phyloP scores from a whole-genome alignment of 2,329 filamentous ascomycete species.

The Microdochium nivale region DNA sequence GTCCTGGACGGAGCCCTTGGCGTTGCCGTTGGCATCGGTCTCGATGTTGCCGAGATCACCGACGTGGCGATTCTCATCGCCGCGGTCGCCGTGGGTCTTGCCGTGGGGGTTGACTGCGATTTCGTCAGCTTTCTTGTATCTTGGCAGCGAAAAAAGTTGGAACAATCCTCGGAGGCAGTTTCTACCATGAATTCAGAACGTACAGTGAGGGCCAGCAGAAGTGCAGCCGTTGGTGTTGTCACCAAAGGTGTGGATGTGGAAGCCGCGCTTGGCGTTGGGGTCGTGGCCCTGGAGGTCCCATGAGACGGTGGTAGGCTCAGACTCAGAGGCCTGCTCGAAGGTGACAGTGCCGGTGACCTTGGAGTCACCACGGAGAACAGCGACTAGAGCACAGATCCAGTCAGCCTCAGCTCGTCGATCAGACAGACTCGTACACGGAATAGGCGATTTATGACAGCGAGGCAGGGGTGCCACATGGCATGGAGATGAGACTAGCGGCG shows the following conservation, averaged over 20 bases:
- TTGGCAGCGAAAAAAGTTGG: background rate
- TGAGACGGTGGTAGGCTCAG: constrained; percentile 71
- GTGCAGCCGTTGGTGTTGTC: constrained; percentile 99
- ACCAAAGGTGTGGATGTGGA: constrained; percentile 98
- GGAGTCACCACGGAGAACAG: constrained; percentile 95
- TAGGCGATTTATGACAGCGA: background rate
- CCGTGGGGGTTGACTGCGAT: constrained; percentile 80
- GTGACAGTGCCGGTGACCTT: constrained; percentile 88
- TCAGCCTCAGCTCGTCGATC: constrained; percentile 9
- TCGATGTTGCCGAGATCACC: constrained; percentile 97
- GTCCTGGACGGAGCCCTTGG: constrained; percentile 73
- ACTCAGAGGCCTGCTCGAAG: constrained; percentile 89
- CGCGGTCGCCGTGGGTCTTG: constrained; percentile 86
- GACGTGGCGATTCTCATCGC: constrained; percentile 81
- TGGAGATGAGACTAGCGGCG: constrained; percentile 3
- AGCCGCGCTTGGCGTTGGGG: constrained; percentile 89
- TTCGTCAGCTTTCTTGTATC: background rate
- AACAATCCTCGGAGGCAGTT: background rate
- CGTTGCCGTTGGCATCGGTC: constrained; percentile 87
- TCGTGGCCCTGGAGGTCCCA: constrained; percentile 93
- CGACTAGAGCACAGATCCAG: constrained; percentile 50
- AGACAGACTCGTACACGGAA: background rate
- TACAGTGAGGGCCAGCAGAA: constrained; percentile 94
- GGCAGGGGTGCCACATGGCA: constrained; percentile 11
- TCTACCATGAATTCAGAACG: constrained; percentile 25